These are phyloP conservation scores for Colletotrichum tabaci DNA, from an alignment of 2,329 filamentous ascomycete genomes.

Conservation along the genomic window DNA sequence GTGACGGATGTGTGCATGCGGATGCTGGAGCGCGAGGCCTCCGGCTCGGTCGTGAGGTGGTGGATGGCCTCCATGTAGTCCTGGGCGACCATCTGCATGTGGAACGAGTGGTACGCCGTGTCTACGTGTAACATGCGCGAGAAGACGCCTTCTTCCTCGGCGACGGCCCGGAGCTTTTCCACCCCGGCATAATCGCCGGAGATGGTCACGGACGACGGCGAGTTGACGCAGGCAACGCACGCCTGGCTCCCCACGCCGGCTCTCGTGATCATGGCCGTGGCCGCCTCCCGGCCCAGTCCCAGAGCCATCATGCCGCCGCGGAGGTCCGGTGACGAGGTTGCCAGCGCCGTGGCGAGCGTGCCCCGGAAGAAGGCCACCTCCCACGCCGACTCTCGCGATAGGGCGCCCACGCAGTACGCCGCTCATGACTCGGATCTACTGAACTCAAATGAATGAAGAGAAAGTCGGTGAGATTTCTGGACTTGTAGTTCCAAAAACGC, in stretches of 20 bases:
- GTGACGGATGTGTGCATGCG: conserved; percentile 41
- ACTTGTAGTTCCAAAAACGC: too few relatives aligned
- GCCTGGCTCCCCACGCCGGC: neutral
- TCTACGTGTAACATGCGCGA: conserved; percentile 17
- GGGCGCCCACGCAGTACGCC: conserved; percentile 52
- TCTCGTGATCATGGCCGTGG: neutral
- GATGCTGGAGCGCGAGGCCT: conserved; percentile 48
- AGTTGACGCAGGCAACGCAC: conserved; percentile 61
- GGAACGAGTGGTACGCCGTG: conserved; percentile 23
- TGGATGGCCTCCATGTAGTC: conserved; percentile 12
- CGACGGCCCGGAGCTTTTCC: conserved; percentile 53
- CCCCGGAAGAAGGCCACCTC: conserved; percentile 49
- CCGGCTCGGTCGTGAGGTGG: neutral
- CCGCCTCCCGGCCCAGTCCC: neutral
- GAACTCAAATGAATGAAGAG: too few relatives aligned
- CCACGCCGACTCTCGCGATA: conserved; percentile 51
- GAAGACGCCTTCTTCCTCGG: conserved; percentile 48
- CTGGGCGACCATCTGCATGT: conserved; percentile 10
- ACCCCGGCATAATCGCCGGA: conserved; percentile 63
- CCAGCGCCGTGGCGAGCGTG: neutral
- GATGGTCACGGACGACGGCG: conserved; percentile 64
- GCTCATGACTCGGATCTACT: conserved; percentile 45
- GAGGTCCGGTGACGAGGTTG: neutral
- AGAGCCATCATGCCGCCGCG: conserved; percentile 3
- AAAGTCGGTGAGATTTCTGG: too few relatives aligned